Percentiles rank a stretch among this genome's conserved stretches.
phyloP scores from a whole-genome alignment of 106 monocot genomes.

The Xerophyta viscosa region DNA sequence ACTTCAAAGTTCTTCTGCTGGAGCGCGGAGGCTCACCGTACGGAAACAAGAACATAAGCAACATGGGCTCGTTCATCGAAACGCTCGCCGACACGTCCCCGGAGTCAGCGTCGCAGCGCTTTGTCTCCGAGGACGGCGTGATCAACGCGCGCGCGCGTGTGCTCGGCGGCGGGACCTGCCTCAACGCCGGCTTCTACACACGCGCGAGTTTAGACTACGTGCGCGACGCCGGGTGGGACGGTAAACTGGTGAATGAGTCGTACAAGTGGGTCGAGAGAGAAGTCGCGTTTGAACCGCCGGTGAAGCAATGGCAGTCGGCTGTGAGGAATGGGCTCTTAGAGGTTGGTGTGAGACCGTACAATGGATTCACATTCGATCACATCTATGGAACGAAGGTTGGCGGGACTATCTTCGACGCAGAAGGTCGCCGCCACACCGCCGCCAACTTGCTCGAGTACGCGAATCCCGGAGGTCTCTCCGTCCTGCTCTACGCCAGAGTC shows the following conservation, averaged over 20 bases:
- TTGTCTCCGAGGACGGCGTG: constrained; percentile 65
- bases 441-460: constrained; percentile 26
- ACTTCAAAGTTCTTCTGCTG: constrained; percentile 36
- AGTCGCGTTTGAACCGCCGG: constrained; percentile 30
- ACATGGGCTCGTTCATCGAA: constrained; percentile 36
- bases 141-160: constrained; percentile 47
- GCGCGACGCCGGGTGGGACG: constrained; percentile 37
- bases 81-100: constrained; percentile 52
- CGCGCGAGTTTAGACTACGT: constrained; percentile 38
- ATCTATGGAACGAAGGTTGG: constrained; percentile 57
- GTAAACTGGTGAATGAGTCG: constrained; percentile 30
- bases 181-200: constrained; percentile 72
- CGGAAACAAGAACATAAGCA: constrained; percentile 46
- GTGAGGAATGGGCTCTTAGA: constrained; percentile 52
- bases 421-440: constrained; percentile 31
- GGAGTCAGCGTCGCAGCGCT: constrained; percentile 47
- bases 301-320: constrained; percentile 63
- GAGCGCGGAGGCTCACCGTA: constrained; percentile 55
- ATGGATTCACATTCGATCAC: constrained; percentile 74
- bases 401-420: constrained; percentile 46
- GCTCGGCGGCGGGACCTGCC: constrained; percentile 58
- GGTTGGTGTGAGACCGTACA: constrained; percentile 45
- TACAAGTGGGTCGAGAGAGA: constrained; percentile 52
- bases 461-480: constrained; percentile 15
- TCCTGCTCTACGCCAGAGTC: constrained; percentile 48